Evolutionary conservation across 345 rosid genomes (phyloP).

Genomic region (Eucalyptus coolabah): DNA sequence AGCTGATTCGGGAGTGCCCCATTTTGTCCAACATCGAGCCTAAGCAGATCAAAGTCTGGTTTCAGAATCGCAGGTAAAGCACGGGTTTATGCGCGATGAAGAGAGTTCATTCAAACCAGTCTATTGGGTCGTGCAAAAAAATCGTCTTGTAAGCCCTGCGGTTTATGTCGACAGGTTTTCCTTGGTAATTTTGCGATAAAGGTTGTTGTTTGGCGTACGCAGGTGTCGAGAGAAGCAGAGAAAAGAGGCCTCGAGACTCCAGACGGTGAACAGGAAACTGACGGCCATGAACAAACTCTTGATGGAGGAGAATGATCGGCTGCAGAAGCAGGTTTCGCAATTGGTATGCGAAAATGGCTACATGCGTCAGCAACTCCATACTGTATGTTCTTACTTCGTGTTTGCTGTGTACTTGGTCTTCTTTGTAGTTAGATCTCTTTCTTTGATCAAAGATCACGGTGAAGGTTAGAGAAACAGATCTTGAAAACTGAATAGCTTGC

Average conservation of each 20-base stretch:
- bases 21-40: constrained; percentile 92
- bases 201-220: constrained; percentile 4
- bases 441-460: neutral
- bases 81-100: neutral
- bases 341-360: constrained; percentile 86
- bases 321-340: constrained; percentile 98
- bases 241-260: constrained; percentile 90
- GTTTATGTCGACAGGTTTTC: neutral
- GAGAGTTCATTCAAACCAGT: neutral
- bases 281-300: constrained; percentile 94
- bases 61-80: constrained; percentile 87
- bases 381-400: constrained; percentile 23
- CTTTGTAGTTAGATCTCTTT: neutral
- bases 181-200: neutral
- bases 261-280: constrained; percentile 89
- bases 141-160: neutral
- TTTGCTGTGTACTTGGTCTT: neutral
- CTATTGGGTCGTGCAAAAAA: neutral
- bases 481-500: neutral
- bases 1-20: constrained; percentile 94
- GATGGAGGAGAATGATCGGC: constrained; percentile 98
- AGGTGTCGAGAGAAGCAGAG: constrained; percentile 99
- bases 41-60: constrained; percentile 99
- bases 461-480: neutral
- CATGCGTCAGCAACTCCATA: constrained; percentile 82